phyloP scores from a whole-genome alignment of 1,284 basidiomycete species.

The Cryptococcus hybrid region DNA sequence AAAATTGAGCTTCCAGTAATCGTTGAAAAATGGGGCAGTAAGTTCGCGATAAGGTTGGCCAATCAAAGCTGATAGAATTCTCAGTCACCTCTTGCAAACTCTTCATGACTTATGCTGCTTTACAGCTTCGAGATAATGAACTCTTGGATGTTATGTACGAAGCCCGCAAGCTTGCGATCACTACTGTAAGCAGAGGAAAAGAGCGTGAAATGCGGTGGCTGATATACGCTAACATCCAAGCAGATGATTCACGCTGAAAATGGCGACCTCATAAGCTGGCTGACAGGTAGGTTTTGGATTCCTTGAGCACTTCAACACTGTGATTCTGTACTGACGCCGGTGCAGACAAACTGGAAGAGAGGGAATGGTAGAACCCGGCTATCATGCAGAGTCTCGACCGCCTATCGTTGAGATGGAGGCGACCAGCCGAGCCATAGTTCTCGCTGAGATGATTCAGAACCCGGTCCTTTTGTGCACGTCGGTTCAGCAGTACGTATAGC shows the following conservation, averaged over 20 bases:
- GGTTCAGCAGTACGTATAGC: constrained; percentile 18
- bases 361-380: constrained; percentile 6
- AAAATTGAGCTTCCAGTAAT: constrained; percentile 14
- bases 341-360: constrained; percentile 2
- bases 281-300: constrained; percentile 12
- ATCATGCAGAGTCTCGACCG: constrained; percentile 26
- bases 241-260: constrained; percentile 25
- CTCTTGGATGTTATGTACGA: constrained; percentile 17
- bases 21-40: constrained; percentile 10
- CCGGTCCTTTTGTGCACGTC: constrained; percentile 36
- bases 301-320: constrained; percentile 4
- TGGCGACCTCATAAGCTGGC: constrained; percentile 20
- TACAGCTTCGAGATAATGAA: constrained; percentile 13
- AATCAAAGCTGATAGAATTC: not conserved
- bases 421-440: constrained; percentile 29
- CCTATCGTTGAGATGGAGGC: constrained; percentile 33
- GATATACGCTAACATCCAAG: not conserved
- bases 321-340: not conserved
- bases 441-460: constrained; percentile 28
- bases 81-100: constrained; percentile 7
- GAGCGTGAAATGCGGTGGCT: not conserved
- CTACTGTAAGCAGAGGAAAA: constrained; percentile 8
- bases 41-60: not conserved
- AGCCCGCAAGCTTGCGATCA: constrained; percentile 14
- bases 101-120: constrained; percentile 18